phyloP scores from a whole-genome alignment of 768 basidiomycete species.

The Suillus americanus region DNA sequence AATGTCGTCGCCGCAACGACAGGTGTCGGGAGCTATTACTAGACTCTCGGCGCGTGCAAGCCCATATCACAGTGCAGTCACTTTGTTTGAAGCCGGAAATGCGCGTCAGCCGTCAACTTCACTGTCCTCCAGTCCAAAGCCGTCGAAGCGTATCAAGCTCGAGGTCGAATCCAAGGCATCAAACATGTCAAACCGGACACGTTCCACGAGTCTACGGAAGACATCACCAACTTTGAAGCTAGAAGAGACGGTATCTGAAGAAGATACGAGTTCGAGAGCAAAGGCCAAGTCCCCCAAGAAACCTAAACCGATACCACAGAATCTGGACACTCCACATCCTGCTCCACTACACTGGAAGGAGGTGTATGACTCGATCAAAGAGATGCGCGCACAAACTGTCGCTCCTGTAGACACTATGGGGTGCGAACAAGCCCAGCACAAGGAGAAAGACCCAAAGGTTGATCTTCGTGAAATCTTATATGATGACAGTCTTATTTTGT shows the following conservation, averaged over 20 bases:
- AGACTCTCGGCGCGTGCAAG: conserved; percentile 41
- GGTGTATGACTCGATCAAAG: conserved; percentile 68
- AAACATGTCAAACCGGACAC: conserved; percentile 2
- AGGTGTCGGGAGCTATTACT: conserved; percentile 29
- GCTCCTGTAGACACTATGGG: conserved; percentile 96
- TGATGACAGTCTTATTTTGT: background rate
- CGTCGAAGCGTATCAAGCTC: conserved; percentile 33
- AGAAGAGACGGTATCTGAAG: background rate
- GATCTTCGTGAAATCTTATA: conserved; percentile 11
- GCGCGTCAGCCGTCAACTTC: conserved; percentile 17
- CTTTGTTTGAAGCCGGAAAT: conserved; percentile 35
- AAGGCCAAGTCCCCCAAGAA: conserved; percentile 45
- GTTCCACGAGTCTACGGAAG: background rate
- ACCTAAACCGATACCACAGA: conserved; percentile 52
- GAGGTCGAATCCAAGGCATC: conserved; percentile 14
- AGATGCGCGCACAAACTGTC: conserved; percentile 67
- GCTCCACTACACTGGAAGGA: conserved; percentile 68
- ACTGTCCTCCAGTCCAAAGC: conserved; percentile 17
- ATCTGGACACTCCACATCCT: conserved; percentile 61
- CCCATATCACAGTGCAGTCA: conserved; percentile 44
- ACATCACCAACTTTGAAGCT: conserved; percentile 7
- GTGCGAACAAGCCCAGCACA: conserved; percentile 66
- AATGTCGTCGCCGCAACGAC: conserved; percentile 27
- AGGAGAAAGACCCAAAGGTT: conserved; percentile 69
- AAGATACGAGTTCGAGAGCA: background rate